These are phyloP conservation scores for Pleurotus eryngii DNA, from an alignment of 768 basidiomycete species.

Conservation along the genomic window DNA sequence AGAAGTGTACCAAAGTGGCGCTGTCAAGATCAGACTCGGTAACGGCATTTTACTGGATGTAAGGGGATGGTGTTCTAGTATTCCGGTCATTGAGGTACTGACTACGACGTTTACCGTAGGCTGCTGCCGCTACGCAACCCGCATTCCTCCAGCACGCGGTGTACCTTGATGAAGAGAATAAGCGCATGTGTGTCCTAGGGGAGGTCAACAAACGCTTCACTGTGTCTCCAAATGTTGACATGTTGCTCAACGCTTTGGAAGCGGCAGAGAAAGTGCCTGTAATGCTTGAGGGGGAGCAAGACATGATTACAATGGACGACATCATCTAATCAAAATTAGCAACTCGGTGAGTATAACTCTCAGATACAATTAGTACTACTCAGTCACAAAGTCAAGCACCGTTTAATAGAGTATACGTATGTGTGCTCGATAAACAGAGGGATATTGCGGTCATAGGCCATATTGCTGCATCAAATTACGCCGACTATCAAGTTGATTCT, in stretches of 20 bases:
- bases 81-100: background rate
- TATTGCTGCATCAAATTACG: constrained; percentile 31
- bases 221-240: constrained; percentile 80
- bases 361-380: background rate
- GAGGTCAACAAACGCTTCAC: constrained; percentile 84
- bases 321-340: background rate
- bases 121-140: constrained; percentile 77
- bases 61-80: constrained; percentile 21
- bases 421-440: background rate
- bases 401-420: background rate
- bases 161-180: constrained; percentile 57
- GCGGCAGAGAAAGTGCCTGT: constrained; percentile 35
- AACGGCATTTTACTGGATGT: constrained; percentile 86
- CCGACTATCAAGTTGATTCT: constrained; percentile 37
- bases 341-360: background rate
- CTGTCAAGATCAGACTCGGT: constrained; percentile 79
- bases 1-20: constrained; percentile 82
- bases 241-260: constrained; percentile 66
- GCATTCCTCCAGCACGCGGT: constrained; percentile 89
- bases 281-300: constrained; percentile 37
- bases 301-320: constrained; percentile 54
- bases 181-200: constrained; percentile 71
- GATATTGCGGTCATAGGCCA: constrained; percentile 8
- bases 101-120: constrained; percentile 36
- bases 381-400: constrained; percentile 7